phyloP scores from a whole-genome alignment of 495 filamentous ascomycete genomes.

The Penicillium atrosanguineum region DNA sequence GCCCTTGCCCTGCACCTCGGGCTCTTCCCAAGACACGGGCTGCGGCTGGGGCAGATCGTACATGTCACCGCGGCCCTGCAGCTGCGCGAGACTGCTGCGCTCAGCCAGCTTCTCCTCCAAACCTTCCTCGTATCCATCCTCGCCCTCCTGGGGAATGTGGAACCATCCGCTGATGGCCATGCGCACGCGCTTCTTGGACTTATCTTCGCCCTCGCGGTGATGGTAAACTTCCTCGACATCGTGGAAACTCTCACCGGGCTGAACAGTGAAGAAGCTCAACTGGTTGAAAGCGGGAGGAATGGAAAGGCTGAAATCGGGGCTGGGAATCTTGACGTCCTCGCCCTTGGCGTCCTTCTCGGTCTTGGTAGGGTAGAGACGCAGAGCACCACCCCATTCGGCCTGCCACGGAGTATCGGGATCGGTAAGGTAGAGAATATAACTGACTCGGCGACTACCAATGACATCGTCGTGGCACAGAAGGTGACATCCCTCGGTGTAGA shows the following conservation, averaged over 20 bases:
- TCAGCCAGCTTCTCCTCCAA: conserved; percentile 84
- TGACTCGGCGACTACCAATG: conserved; percentile 87
- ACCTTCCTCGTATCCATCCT: conserved; percentile 87
- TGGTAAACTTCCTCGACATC: conserved; percentile 98
- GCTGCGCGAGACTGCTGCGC: conserved; percentile 83
- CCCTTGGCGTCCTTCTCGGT: conserved; percentile 62
- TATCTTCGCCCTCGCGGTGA: conserved; percentile 58
- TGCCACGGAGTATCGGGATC: conserved; percentile 92
- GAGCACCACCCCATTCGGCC: conserved; percentile 87
- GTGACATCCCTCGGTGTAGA: conserved; percentile 95
- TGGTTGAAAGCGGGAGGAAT: conserved; percentile 97
- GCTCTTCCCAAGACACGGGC: conserved; percentile 43
- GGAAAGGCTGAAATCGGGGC: conserved; percentile 67
- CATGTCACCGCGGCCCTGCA: conserved; percentile 85
- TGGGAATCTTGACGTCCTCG: conserved; percentile 69
- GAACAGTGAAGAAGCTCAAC: conserved; percentile 95
- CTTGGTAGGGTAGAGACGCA: conserved; percentile 83
- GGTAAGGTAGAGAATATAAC: conserved; percentile 95
- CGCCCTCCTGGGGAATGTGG: conserved; percentile 93
- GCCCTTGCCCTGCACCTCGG: conserved; percentile 33
- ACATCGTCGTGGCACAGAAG: conserved; percentile 97
- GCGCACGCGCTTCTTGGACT: conserved; percentile 67
- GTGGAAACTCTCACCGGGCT: conserved; percentile 95
- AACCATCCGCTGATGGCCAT: conserved; percentile 99
- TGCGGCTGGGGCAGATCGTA: conserved; percentile 76